Evolutionary conservation across 31 red algal genomes (phyloP).

Genomic region (Bonnemaisonia californica): DNA sequence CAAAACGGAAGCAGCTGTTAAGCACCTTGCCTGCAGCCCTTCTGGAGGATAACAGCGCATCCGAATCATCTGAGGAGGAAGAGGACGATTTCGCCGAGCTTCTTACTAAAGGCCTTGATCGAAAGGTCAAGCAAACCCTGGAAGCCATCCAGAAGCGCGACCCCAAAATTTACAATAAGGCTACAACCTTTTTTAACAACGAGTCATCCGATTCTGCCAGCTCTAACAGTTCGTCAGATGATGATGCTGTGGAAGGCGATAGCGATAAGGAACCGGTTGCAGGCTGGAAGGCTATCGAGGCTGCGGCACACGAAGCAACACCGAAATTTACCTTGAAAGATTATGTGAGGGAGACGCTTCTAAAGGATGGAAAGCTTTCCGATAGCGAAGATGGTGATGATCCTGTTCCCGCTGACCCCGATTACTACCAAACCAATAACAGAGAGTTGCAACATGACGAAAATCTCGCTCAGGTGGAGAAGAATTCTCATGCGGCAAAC

Average conservation of each 20-base stretch:
- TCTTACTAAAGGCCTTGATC: conserved; percentile 86
- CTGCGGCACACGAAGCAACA: conserved; percentile 29
- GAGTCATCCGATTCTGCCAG: background rate
- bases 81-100: conserved; percentile 88
- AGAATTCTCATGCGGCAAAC: background rate
- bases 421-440: background rate
- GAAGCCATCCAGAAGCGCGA: conserved; percentile 68
- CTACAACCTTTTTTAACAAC: conserved; percentile 59
- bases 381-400: conserved; percentile 44
- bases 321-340: conserved; percentile 70
- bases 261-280: conserved; percentile 89
- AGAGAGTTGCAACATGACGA: background rate
- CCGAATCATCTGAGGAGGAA: conserved; percentile 52
- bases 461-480: background rate
- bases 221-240: background rate
- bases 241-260: background rate
- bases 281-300: conserved; percentile 71
- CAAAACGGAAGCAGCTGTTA: conserved; percentile 53
- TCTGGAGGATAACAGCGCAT: conserved; percentile 34
- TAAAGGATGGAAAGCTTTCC: conserved; percentile 62
- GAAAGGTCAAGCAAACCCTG: conserved; percentile 55
- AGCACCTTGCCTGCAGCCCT: conserved; percentile 38
- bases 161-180: conserved; percentile 79
- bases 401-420: background rate
- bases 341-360: conserved; percentile 71